Evolutionary conservation across 1,284 basidiomycete genomes (phyloP), one percentile per base, ranked within the genome.

Genomic region (Ustilago bromivora): DNA sequence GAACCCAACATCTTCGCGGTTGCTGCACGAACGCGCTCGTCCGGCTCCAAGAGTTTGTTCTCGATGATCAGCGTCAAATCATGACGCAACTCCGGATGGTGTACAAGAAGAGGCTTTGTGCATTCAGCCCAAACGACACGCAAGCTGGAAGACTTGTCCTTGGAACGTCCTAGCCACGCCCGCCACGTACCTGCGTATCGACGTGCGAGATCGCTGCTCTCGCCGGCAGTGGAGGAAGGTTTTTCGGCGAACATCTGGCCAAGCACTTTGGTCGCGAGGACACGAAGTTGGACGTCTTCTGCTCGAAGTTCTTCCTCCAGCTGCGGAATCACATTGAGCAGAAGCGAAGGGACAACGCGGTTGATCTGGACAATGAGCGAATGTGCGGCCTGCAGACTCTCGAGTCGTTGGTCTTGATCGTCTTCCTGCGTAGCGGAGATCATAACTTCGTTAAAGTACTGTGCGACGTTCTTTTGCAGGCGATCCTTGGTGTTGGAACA

Each of bases 261-360:
- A 0, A 99, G 89, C 0, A 92, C 92, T 75, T 92, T 90, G 0
- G 94, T 95, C 4, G 93, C 94, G 68, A 95, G 90, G 5, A 91
- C 85, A 19, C 96, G 91, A 1, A 96, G 87, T 49, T 90, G 89
- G 0, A 91, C 87, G 51, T 94, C 91, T 70, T 94, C 92, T 0
- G 92, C 91, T 17, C 91, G 90, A 5, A 98, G 89, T 84, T 98
- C 95, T 80, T 95, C 93, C 86, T 97, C 96, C 13, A 99, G 90
- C 68, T 95, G 92, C 0, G 96, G 96, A 15, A 99, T 92, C 54
- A 98, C 94, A 84, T 92, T 95, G 80, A 94, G 91, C 0, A 99
- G 88, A 15, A 98, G 88, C 12, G 90, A 89, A 0, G 96, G 95
- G 81, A 92, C 94, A 23, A 92, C 90, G 34, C 90, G 90, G 86